Evolutionary conservation across 2,329 filamentous ascomycete species (phyloP), one percentile per base, ranked within the genome.

Genomic region (Penicillium sp.): DNA sequence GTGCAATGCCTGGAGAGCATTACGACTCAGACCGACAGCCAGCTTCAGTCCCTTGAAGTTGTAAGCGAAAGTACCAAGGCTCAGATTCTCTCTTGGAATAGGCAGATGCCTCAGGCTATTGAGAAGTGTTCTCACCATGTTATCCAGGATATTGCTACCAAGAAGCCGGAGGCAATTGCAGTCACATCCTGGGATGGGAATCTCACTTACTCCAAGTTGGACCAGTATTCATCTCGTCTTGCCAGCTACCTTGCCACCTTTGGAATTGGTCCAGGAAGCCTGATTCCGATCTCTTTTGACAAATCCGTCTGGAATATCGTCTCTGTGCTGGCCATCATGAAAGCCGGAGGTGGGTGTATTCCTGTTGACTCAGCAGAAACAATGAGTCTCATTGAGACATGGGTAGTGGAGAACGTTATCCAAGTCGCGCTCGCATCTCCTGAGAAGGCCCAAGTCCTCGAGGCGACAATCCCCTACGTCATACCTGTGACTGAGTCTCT

Each of bases 381-480:
- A 1, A 69, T 72, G 50, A 58, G 60, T 20, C 65, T 70, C 1
- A 65, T 78, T 27, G 70, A 77, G 35, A 69, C 68, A 2, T 72
- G 74, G 55, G 62, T 77, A 12, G 61, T 71, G n/a, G 72, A 76
- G 18, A 71, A 73, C n/a, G 57, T 60, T 14, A 72, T 74, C 1
- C 71, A 74, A 26, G 65, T 78, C 22, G 75, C 75, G 0, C 60
- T 79, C 4, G 75, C 75, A 1, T 73, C 75, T 1, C 67, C 71
- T 0, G 54, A 64, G 15, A 71, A 71, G 18, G 68, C 72, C 3
- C 69, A 74, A 9, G 63, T 73, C 2, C 74, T 79, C 11, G 74
- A 79, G 47, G 72, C 73, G 33, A 69, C 70, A 2, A 73, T 76
- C 3, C 71, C 76, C 1, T 74, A 75, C 51, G 73, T 79, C 5